These are phyloP conservation scores for Anacardium occidentale DNA, from an alignment of 345 rosid genomes.

Conservation along the genomic window DNA sequence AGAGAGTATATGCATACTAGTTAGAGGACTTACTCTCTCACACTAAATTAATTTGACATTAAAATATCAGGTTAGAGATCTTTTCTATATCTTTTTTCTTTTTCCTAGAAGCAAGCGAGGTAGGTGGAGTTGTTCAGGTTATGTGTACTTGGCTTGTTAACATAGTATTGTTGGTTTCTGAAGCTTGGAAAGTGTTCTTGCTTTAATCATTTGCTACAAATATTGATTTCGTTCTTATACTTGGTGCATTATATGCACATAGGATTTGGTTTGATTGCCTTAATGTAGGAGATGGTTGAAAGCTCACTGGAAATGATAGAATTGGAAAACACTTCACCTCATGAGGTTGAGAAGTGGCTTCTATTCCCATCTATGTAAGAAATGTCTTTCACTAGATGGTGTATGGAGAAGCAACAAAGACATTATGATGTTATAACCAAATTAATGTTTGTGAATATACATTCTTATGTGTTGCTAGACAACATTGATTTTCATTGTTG, in stretches of 20 bases:
- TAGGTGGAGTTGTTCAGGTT: background rate
- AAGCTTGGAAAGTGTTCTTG: conserved; percentile 3
- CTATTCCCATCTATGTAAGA: conserved; percentile 73
- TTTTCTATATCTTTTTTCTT: background rate
- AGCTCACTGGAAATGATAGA: conserved; percentile 94
- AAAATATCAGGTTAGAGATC: background rate
- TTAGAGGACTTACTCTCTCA: background rate
- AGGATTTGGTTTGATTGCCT: conserved; percentile 74
- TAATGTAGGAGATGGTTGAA: conserved; percentile 71
- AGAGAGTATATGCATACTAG: background rate
- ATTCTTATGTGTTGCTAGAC: background rate
- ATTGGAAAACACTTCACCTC: conserved; percentile 85
- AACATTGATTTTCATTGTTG: background rate
- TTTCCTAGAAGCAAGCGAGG: background rate
- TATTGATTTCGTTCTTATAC: conserved; percentile 7
- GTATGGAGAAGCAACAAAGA: background rate
- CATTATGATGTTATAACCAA: background rate
- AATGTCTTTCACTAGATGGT: conserved; percentile 10
- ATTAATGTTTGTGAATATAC: background rate
- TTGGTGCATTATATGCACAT: conserved; percentile 33
- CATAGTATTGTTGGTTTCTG: conserved; percentile 18
- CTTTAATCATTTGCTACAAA: background rate
- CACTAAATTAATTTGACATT: background rate
- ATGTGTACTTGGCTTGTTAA: background rate
- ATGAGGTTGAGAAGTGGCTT: conserved; percentile 86